Evolutionary conservation across 2,329 filamentous ascomycete genomes (phyloP).

Genomic region (Elsinoe ampelina): DNA sequence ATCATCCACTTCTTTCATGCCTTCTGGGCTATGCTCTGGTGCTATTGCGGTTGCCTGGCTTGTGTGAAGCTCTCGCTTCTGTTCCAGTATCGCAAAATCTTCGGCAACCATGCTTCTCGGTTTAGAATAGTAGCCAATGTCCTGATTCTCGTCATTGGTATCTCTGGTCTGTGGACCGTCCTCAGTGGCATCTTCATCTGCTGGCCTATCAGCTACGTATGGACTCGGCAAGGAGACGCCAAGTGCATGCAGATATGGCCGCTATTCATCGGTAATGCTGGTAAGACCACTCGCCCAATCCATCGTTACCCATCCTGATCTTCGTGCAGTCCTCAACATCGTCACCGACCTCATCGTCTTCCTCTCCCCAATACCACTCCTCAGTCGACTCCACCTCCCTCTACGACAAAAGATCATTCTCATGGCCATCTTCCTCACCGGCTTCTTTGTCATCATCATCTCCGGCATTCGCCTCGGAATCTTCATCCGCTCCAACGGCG

Average conservation of each 20-base stretch:
- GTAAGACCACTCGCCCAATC: not conserved
- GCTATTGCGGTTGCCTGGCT: not conserved
- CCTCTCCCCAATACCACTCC: conserved; percentile 25
- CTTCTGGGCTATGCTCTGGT: not conserved
- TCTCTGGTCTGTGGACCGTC: conserved; percentile 24
- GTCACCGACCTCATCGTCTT: conserved; percentile 26
- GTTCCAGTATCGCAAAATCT: conserved; percentile 29
- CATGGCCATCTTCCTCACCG: conserved; percentile 27
- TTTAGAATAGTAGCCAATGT: conserved; percentile 17
- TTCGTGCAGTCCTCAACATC: conserved; percentile 26
- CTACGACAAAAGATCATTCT: conserved; percentile 24
- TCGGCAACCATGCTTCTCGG: conserved; percentile 21
- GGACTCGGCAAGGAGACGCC: conserved; percentile 18
- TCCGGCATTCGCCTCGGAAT: conserved; percentile 21
- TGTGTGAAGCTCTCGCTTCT: conserved; percentile 27
- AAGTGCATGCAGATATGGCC: conserved; percentile 19
- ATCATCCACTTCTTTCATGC: not conserved
- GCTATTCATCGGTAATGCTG: conserved; percentile 23
- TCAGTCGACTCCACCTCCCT: conserved; percentile 24
- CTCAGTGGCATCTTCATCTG: conserved; percentile 25
- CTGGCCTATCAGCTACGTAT: conserved; percentile 24
- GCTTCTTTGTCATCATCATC: conserved; percentile 22
- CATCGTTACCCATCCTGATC: conserved; percentile 1
- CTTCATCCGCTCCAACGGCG: conserved; percentile 20
- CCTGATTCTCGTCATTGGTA: conserved; percentile 21